Percentiles rank a stretch among this genome's conserved stretches.
Conservation (phyloP, 164 flowering plant species). For the Annona squamosa region DNA sequence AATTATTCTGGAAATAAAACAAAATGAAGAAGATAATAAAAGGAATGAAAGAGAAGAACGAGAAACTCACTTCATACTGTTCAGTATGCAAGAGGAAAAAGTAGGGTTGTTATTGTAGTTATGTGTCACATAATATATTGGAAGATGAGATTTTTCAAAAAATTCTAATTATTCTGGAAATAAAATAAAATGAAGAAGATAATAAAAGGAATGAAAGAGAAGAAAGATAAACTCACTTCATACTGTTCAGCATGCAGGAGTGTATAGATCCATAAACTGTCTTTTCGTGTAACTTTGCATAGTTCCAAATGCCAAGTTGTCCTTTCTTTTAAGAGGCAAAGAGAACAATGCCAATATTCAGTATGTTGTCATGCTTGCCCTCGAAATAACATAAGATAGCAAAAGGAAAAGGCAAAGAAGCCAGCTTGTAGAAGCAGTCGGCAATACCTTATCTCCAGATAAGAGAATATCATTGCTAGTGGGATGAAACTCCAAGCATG, state of each 20-base stretch:
- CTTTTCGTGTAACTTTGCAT: constrained; percentile 60
- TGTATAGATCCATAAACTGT: constrained; percentile 79
- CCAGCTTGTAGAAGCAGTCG: background rate
- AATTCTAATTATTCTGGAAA: too few species aligned
- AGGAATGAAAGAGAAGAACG: too few species aligned
- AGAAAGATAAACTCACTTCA: constrained; percentile 43
- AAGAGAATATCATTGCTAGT: constrained; percentile 67
- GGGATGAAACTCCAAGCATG: constrained; percentile 95
- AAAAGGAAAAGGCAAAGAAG: background rate
- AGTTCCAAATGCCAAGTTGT: constrained; percentile 98
- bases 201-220: too few species aligned
- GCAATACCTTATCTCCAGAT: constrained; percentile 88
- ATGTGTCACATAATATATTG: too few species aligned
- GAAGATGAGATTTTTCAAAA: too few species aligned
- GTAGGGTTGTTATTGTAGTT: too few species aligned
- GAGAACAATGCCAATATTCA: constrained; percentile 8
- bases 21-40: too few species aligned
- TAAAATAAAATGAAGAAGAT: too few species aligned
- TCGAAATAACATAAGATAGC: background rate
- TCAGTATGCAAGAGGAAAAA: too few species aligned
- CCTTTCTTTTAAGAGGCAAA: constrained; percentile 58
- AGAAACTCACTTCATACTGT: too few species aligned
- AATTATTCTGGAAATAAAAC: too few species aligned
- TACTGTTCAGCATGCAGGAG: constrained; percentile 65
- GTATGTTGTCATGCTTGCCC: background rate